These are phyloP conservation scores for Fragilariopsis cylindrus DNA, from an alignment of 108 stramenopile genomes.

Conservation along the genomic window DNA sequence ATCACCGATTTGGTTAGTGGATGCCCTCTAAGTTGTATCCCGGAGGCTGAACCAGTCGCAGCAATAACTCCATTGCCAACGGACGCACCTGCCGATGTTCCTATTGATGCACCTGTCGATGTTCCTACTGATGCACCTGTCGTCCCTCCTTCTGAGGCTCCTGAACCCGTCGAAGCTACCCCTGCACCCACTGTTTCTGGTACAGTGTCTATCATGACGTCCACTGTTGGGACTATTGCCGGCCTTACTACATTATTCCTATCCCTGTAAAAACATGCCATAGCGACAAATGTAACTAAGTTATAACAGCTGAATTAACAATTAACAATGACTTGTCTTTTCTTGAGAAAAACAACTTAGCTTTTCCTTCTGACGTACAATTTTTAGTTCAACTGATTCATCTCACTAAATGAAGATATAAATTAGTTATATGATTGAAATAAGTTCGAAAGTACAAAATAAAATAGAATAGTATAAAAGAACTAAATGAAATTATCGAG, in stretches of 20 bases:
- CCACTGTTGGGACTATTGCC: background rate
- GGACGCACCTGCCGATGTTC: background rate
- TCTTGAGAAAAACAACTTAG: no score
- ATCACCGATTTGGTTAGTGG: background rate
- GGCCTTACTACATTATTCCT: slow-evolving; percentile 1
- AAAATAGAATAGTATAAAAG: no score
- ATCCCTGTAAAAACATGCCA: no score
- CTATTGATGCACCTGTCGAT: background rate
- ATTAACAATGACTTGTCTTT: no score
- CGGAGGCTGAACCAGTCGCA: background rate
- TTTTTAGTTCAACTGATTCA: no score
- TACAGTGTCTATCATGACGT: background rate
- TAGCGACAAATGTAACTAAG: no score
- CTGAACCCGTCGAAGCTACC: background rate
- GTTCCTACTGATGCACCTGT: background rate
- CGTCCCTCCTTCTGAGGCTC: background rate
- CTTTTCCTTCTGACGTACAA: no score
- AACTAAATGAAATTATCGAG: slow-evolving; percentile 1
- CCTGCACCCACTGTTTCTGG: background rate
- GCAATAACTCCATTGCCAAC: no score
- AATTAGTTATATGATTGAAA: no score
- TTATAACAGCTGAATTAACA: no score
- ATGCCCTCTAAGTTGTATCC: slow-evolving; percentile 5
- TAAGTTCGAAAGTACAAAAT: no score
- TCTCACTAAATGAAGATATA: no score